Percentiles rank a stretch among this genome's conserved stretches.
Conservation (phyloP, 78 protist genomes). For the Blattamonas nauphoetae region DNA sequence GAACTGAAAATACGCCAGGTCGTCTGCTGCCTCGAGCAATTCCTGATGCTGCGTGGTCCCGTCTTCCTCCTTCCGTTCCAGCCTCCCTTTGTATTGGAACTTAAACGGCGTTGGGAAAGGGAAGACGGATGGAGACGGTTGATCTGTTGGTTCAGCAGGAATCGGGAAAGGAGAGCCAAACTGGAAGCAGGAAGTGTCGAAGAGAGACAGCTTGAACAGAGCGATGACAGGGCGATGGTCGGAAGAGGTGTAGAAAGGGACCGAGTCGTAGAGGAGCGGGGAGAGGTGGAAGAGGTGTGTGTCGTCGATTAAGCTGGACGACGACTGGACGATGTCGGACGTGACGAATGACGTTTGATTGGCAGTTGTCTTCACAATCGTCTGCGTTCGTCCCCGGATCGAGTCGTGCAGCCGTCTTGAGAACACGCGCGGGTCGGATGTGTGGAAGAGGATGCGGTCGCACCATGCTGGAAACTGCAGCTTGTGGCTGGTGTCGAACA, state of each 20-base stretch:
- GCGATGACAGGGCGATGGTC: neutral
- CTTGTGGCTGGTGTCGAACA: conserved; percentile 11
- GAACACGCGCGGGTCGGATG: neutral
- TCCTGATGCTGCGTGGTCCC: no score
- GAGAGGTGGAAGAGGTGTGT: neutral
- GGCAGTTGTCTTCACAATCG: neutral
- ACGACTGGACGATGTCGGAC: neutral
- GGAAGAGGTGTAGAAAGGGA: neutral
- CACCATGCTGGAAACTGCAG: neutral
- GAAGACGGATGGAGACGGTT: no score
- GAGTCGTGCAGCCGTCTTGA: neutral
- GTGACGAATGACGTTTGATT: neutral
- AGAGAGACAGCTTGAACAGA: neutral
- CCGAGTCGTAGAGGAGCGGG: neutral
- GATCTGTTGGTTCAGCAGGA: no score
- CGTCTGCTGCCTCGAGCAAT: no score
- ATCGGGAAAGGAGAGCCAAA: no score
- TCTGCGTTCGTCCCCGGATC: neutral
- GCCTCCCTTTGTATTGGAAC: no score
- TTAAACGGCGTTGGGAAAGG: no score
- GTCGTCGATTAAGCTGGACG: neutral
- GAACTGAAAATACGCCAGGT: no score
- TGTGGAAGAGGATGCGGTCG: conserved; percentile 7
- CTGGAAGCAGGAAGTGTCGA: no score
- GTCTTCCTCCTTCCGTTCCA: no score